These are phyloP conservation scores for Eucalyptus guilfoylei DNA, from an alignment of 345 rosid species.

Conservation along the genomic window DNA sequence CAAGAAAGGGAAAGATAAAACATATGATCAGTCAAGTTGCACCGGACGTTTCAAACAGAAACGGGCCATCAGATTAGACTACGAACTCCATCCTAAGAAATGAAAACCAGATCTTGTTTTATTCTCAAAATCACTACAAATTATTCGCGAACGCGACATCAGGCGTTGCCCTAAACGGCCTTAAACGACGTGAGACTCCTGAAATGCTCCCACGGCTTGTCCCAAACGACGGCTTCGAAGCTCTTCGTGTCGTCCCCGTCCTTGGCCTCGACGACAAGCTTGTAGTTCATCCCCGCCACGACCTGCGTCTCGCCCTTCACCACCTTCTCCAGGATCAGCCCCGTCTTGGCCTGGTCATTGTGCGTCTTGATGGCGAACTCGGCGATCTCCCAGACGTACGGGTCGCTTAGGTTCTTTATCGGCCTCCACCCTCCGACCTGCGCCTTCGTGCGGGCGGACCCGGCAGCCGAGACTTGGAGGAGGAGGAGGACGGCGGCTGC, in stretches of 20 bases:
- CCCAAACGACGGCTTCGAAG: constrained; percentile 44
- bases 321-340: constrained; percentile 13
- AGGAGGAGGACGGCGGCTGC: background rate
- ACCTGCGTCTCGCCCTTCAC: constrained; percentile 39
- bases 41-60: background rate
- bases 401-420: constrained; percentile 19
- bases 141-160: background rate
- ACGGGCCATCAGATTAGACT: background rate
- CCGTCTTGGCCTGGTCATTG: background rate
- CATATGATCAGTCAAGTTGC: background rate
- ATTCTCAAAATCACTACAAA: background rate
- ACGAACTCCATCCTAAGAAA: background rate
- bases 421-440: constrained; percentile 38
- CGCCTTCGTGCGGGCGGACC: background rate
- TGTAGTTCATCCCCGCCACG: constrained; percentile 40
- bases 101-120: background rate
- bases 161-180: background rate
- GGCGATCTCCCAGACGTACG: constrained; percentile 34
- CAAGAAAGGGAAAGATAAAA: background rate
- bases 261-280: constrained; percentile 11
- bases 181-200: constrained; percentile 35
- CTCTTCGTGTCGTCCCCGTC: background rate
- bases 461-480: background rate
- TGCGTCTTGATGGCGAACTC: constrained; percentile 32
- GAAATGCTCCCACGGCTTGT: constrained; percentile 20